Conservation (phyloP, 75 land plant genomes). For the Cupressus sempervirens region DNA sequence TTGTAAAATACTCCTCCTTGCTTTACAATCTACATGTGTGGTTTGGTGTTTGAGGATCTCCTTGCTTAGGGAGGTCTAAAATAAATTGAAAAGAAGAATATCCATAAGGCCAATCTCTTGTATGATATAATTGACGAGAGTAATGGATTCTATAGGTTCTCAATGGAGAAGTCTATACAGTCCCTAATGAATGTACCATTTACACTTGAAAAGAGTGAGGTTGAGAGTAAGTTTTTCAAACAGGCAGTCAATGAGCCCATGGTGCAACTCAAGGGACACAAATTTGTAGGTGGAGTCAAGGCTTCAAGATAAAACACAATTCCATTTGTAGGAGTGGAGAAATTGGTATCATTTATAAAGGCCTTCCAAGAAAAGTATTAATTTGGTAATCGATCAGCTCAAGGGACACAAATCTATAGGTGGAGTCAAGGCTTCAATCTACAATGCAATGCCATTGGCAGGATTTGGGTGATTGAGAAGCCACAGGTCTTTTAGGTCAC, state of each 20-base stretch:
- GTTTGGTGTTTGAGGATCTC: constrained; percentile 87
- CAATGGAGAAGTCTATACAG: constrained; percentile 86
- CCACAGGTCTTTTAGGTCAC: no score
- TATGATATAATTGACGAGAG: constrained; percentile 88
- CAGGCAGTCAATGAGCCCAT: constrained; percentile 80
- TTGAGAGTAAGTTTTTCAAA: constrained; percentile 83
- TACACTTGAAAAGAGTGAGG: constrained; percentile 73
- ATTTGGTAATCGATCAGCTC: no score
- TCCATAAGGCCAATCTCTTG: constrained; percentile 68
- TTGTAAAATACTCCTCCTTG: constrained; percentile 97
- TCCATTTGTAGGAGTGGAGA: no score
- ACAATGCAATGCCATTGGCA: constrained; percentile 97
- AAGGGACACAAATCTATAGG: constrained; percentile 98
- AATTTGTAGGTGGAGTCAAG: no score
- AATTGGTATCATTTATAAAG: no score
- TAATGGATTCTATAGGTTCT: constrained; percentile 77
- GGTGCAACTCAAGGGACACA: no score
- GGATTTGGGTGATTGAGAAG: no score
- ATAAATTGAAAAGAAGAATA: constrained; percentile 80
- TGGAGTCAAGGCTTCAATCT: constrained; percentile 93
- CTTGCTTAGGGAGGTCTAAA: constrained; percentile 74
- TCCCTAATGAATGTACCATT: constrained; percentile 98
- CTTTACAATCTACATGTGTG: constrained; percentile 86
- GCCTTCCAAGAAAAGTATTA: no score
- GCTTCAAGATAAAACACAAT: no score